Base-by-base conservation (phyloP, 176 grass and related monocot genomes). In the Aegilops longissima region DNA sequence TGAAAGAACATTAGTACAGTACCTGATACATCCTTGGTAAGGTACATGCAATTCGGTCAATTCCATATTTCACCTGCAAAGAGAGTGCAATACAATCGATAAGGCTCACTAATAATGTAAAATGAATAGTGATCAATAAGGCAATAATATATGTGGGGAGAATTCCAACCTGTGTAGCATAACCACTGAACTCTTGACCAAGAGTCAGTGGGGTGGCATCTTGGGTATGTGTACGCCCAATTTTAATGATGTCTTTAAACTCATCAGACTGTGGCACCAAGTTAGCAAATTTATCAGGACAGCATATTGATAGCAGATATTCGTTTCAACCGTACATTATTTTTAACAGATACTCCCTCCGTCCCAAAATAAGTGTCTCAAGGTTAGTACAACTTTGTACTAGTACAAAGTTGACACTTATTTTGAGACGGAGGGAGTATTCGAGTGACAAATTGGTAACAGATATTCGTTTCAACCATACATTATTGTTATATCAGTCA, bases 161-260 rank as follows among this genome's bases (percentile, higher is more conserved):
- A 31, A 88, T 68, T 70, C 66, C 70, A 83, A 99, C 97, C 84
- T 99, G 97, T 76, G 89, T 99, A 63, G 92, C 82, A 62, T 94
- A 99, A 77, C 97, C 97, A 87, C 97, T 94, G 65, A 99, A 99
- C 84, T 99, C 97, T 88, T 99, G 94, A 38, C 97, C 94, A 90
- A 99, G 94, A 70, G 97, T 99, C 71, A 97, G 87, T 16, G 94
- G 97, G 90, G 97, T 99, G 62, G 94, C 97, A 89, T 99, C 97
- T 90, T 99, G 97, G 40, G 94, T 96, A 93, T 96, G 97, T 31
- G 97, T 99, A 49, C 94, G 92, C 8, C 97, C 97, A 54, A 96
- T 97, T 83, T 99, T 99, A 76, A 99, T 91, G 69, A 99, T 99
- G 74, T 93, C 92, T 83, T 94, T 94, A 88, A 97, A 99, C 83